Base-by-base conservation (phyloP, 176 grass and related monocot genomes). In the Avena sativa region DNA sequence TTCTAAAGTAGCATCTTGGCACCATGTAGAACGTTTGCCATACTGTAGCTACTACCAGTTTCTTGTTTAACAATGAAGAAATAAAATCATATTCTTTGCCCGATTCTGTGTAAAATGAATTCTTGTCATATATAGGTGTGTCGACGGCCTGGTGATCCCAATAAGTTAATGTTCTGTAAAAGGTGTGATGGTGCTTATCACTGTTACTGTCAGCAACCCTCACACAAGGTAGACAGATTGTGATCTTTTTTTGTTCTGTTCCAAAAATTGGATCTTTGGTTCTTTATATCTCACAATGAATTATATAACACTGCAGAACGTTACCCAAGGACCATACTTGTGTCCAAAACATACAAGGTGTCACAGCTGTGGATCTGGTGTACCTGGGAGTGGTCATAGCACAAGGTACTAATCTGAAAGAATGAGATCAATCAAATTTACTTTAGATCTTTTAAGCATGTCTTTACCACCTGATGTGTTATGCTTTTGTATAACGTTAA, bases 291-390 rank as follows among this genome's bases (percentile, higher is more conserved):
- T 71, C 58, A 68, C 84, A 78, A 44, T 88, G 3, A 76, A 34
- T 71, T 83, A 12, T 85, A 13, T 79, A 74, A 89, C 12, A 19
- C 83, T 94, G 46, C 83, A 99, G 97, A 99, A 99, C 87, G 92
- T 96, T 89, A 89, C 92, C 81, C 81, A 92, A 90, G 97, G 97
- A 53, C 97, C 92, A 68, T 99, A 91, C 76, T 90, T 99, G 58
- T 99, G 97, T 83, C 97, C 97, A 80, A 99, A 94, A 82, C 97
- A 99, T 93, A 99, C 97, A 63, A 96, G 89, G 76, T 99, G 97
- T 72, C 97, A 99, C 74, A 99, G 94, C 77, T 99, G 97, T 81
- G 97, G 90, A 69, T 99, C 97, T 72, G 92, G 85, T 94, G 92
- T 99, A 60, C 97, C 97, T 89, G 97, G 97, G 61, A 96, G 97